phyloP scores from a whole-genome alignment of 2,329 filamentous ascomycete species.

The Bipolaris oryzae region DNA sequence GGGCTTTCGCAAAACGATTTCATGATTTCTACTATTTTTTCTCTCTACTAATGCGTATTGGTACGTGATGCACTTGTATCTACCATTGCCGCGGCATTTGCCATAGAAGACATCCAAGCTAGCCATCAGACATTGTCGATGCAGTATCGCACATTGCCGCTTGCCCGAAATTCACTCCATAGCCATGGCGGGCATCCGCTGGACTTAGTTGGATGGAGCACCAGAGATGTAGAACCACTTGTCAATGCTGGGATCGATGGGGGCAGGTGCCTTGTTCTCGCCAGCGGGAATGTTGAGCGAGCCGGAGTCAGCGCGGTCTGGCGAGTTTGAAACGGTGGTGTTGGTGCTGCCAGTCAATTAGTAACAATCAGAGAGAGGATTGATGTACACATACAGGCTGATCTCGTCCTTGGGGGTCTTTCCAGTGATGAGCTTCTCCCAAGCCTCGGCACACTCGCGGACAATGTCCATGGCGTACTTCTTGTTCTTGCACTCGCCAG shows the following conservation, averaged over 20 bases:
- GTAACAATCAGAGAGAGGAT: constrained; percentile 16
- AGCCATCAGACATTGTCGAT: constrained; percentile 6
- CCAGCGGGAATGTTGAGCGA: constrained; percentile 77
- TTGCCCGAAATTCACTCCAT: background rate
- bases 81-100: constrained; percentile 1
- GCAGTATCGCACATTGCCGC: constrained; percentile 4
- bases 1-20: constrained; percentile 6
- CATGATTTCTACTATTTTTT: constrained; percentile 25
- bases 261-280: constrained; percentile 81
- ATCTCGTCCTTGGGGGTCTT: constrained; percentile 80
- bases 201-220: constrained; percentile 56
- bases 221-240: constrained; percentile 99
- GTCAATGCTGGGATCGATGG: constrained; percentile 95
- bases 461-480: constrained; percentile 96
- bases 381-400: constrained; percentile 72
- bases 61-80: constrained; percentile 18
- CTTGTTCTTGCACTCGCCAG: constrained; percentile 99
- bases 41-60: constrained; percentile 23
- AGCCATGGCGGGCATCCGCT: background rate
- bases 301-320: constrained; percentile 70
- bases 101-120: constrained; percentile 4
- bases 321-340: constrained; percentile 74
- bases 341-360: constrained; percentile 69
- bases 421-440: constrained; percentile 94
- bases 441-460: constrained; percentile 93